A percentile compares a stretch with the other conserved stretches of the same genome.
These are phyloP conservation scores for Magnolia sinica DNA, from an alignment of 164 flowering plant species.

Conservation along the genomic window DNA sequence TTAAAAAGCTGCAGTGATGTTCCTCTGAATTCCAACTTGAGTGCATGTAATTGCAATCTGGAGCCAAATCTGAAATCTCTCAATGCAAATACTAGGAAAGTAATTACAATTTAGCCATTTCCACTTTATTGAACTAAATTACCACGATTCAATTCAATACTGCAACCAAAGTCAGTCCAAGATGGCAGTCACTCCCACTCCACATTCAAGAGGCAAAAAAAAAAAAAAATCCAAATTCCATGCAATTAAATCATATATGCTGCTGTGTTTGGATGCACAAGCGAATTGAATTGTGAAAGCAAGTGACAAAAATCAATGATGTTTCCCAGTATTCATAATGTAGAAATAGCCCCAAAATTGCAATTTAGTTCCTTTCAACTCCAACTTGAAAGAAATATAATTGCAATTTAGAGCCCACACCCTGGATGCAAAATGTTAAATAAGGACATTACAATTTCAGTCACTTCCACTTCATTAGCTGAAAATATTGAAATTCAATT, in stretches of 20 bases:
- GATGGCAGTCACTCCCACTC: neutral
- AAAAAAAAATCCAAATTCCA: too few relatives aligned
- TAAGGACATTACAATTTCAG: neutral
- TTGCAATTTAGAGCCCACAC: too few relatives aligned
- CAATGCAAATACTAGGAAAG: neutral
- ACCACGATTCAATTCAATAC: neutral
- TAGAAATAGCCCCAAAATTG: too few relatives aligned
- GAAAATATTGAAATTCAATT: neutral
- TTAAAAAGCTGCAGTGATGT: neutral
- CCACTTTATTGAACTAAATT: neutral
- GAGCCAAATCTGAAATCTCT: too few relatives aligned
- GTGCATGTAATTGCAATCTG: neutral
- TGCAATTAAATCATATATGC: neutral
- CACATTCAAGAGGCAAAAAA: neutral
- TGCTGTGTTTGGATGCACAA: too few relatives aligned
- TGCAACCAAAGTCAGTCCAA: neutral
- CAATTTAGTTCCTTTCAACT: too few relatives aligned
- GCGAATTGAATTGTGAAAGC: too few relatives aligned
- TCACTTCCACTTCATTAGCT: neutral
- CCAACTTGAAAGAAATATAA: too few relatives aligned
- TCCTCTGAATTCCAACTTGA: neutral
- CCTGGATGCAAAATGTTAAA: too few relatives aligned
- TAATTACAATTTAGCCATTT: neutral
- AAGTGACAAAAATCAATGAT: too few relatives aligned
- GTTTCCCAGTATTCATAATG: too few relatives aligned